A percentile compares a stretch with the other conserved stretches of the same genome.
These are phyloP conservation scores for Xylariomycetidae sp. DNA, from an alignment of 2,329 filamentous ascomycete species.

Conservation along the genomic window DNA sequence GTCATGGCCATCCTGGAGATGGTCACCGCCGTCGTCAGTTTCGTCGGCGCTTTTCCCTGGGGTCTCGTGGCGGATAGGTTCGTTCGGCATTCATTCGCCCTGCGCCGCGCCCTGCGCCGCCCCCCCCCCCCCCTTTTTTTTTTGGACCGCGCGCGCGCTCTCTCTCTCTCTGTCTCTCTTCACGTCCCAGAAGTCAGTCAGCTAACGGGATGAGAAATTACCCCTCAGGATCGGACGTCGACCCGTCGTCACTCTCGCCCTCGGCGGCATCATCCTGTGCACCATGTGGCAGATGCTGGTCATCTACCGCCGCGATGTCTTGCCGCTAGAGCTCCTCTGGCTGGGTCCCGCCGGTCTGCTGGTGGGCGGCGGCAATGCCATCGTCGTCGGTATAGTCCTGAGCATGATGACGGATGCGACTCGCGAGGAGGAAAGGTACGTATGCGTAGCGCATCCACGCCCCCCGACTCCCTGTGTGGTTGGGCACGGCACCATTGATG, in stretches of 20 bases:
- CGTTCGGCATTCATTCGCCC: not conserved
- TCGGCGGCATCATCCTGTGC: constrained; percentile 25
- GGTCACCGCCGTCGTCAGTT: constrained; percentile 27
- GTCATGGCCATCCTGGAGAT: constrained; percentile 27
- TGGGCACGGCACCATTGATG: too few relatives aligned
- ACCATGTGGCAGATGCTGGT: constrained; percentile 24
- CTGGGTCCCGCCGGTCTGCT: constrained; percentile 23
- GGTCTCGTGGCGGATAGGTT: constrained; percentile 29
- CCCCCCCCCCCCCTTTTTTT: too few relatives aligned
- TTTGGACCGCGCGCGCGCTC: too few relatives aligned
- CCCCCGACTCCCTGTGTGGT: not conserved
- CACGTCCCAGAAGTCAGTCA: too few relatives aligned
- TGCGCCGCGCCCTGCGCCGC: too few relatives aligned
- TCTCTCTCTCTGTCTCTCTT: too few relatives aligned
- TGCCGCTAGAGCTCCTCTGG: constrained; percentile 33
- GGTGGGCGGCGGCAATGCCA: constrained; percentile 32
- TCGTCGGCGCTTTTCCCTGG: constrained; percentile 33
- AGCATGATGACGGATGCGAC: constrained; percentile 33
- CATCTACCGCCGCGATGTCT: constrained; percentile 24
- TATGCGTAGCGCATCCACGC: not conserved
- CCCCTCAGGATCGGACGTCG: constrained; percentile 29
- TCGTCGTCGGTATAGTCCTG: constrained; percentile 26
- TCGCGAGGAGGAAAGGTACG: constrained; percentile 29
- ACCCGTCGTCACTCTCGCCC: constrained; percentile 26
- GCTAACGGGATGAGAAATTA: constrained; percentile 1